Conservation (phyloP, 164 flowering plant genomes). For the Cinnamomum chago region DNA sequence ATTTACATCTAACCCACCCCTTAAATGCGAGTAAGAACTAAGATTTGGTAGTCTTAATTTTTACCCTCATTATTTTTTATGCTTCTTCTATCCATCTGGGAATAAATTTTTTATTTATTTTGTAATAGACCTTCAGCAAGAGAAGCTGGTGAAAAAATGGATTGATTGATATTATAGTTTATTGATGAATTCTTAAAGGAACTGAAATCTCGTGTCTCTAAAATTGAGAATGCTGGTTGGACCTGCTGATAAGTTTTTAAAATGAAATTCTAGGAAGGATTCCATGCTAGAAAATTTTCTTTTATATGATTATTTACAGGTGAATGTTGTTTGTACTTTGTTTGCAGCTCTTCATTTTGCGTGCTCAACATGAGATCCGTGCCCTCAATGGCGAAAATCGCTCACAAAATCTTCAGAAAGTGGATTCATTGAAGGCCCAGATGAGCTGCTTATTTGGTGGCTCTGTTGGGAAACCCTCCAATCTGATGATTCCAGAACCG, state of each 20-base stretch:
- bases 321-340: neutral
- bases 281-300: neutral
- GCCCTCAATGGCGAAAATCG: slow-evolving; percentile 45
- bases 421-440: slow-evolving; percentile 51
- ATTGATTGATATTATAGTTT: neutral
- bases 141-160: neutral
- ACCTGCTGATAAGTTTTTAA: too few relatives aligned
- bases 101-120: too few relatives aligned
- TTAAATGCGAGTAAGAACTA: too few relatives aligned
- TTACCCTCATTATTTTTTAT: too few relatives aligned
- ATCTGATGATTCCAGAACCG: slow-evolving; percentile 19
- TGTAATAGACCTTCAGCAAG: neutral
- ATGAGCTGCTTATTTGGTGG: slow-evolving; percentile 51
- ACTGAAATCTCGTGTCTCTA: too few relatives aligned
- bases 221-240: too few relatives aligned
- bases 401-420: slow-evolving; percentile 35
- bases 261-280: neutral
- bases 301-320: neutral
- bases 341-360: slow-evolving; percentile 69
- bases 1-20: too few relatives aligned
- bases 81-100: too few relatives aligned
- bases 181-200: too few relatives aligned
- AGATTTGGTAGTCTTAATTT: too few relatives aligned
- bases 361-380: slow-evolving; percentile 79
- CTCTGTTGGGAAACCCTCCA: slow-evolving; percentile 16